A percentile compares a stretch with the other conserved stretches of the same genome.
Conservation (phyloP, 2,329 filamentous ascomycete species). For the Ascochyta viciae-villosae region DNA sequence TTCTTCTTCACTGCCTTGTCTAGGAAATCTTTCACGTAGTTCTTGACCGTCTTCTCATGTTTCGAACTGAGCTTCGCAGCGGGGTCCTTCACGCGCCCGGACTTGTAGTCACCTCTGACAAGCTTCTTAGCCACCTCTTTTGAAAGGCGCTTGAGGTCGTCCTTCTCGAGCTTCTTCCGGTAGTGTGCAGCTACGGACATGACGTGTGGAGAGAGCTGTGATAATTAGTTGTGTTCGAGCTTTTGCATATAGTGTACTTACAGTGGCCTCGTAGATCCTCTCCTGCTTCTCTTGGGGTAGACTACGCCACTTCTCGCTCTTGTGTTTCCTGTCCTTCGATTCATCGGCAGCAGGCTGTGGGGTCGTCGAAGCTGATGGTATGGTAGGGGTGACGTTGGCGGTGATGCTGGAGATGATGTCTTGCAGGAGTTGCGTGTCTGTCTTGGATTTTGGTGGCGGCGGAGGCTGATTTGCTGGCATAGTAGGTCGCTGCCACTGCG, state of each 20-base stretch:
- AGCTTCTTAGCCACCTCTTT: slow-evolving; percentile 85
- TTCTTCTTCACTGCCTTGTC: slow-evolving; percentile 80
- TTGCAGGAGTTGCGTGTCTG: slow-evolving; percentile 78
- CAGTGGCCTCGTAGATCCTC: slow-evolving; percentile 93
- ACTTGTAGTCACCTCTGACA: slow-evolving; percentile 90
- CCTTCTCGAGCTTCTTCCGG: slow-evolving; percentile 83
- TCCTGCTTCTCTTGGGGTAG: slow-evolving; percentile 84
- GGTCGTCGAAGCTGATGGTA: slow-evolving; percentile 67
- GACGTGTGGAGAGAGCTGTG: slow-evolving; percentile 80
- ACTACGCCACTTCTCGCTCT: slow-evolving; percentile 72
- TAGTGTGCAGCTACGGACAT: slow-evolving; percentile 88
- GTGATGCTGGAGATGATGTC: slow-evolving; percentile 79
- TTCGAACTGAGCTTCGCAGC: slow-evolving; percentile 74
- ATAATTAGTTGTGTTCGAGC: slow-evolving; percentile 15
- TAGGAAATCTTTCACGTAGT: slow-evolving; percentile 83
- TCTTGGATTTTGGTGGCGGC: slow-evolving; percentile 68
- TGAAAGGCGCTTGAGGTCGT: slow-evolving; percentile 70
- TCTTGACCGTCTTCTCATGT: slow-evolving; percentile 82
- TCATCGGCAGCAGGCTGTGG: slow-evolving; percentile 66
- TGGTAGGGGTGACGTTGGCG: slow-evolving; percentile 65
- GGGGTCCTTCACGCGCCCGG: slow-evolving; percentile 83
- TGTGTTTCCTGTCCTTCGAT: slow-evolving; percentile 60
- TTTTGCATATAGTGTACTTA: slow-evolving; percentile 55
- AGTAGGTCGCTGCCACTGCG: slow-evolving; percentile 83
- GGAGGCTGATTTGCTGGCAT: slow-evolving; percentile 67